Evolutionary conservation across 257 asterid species (phyloP).

Genomic region (Solanum commersonii): DNA sequence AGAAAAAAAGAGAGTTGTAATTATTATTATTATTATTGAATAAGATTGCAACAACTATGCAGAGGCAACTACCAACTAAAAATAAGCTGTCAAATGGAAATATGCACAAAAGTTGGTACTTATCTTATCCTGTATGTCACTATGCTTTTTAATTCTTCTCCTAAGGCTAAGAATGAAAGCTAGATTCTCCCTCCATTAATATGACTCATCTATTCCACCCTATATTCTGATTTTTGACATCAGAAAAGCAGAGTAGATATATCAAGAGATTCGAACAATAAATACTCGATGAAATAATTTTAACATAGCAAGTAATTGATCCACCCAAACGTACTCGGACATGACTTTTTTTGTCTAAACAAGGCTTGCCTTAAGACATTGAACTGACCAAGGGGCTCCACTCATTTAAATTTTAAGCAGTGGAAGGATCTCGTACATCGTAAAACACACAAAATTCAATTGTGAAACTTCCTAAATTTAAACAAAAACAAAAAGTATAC

Average conservation of each 20-base stretch:
- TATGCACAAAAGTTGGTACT: background rate
- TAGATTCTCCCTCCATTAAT: background rate
- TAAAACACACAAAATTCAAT: background rate
- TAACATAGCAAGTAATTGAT: background rate
- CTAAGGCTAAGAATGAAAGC: background rate
- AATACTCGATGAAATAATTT: background rate
- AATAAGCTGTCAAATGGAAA: background rate
- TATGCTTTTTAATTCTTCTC: background rate
- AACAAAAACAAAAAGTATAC: background rate
- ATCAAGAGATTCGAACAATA: background rate
- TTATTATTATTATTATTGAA: background rate
- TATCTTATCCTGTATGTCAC: background rate
- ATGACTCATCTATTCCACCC: background rate
- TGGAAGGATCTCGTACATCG: background rate
- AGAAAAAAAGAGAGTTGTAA: background rate
- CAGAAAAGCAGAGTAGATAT: background rate
- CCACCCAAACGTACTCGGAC: background rate
- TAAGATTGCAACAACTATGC: background rate
- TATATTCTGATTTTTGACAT: background rate
- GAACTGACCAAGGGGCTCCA: background rate
- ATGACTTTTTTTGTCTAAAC: background rate
- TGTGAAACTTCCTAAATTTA: background rate
- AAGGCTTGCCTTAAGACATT: background rate
- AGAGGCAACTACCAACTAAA: background rate
- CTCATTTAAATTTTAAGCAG: background rate